A percentile compares a stretch with the other conserved stretches of the same genome.
Conservation (phyloP, 2,329 filamentous ascomycete genomes). For the Sclerotinia spermophila region DNA sequence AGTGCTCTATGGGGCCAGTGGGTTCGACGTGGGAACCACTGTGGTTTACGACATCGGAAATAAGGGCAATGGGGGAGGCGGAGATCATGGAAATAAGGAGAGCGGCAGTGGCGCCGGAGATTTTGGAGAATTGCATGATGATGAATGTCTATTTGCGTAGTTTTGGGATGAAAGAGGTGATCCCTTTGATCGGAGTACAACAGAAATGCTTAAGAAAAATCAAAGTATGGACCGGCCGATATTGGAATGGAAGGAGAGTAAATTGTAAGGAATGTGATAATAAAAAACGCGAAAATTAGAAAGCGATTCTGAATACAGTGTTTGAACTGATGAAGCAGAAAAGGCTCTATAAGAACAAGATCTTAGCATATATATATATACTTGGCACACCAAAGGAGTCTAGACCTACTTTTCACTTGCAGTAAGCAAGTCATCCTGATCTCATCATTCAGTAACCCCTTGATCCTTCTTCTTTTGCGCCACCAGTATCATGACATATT, state of each 20-base stretch:
- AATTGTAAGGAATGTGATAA: neutral
- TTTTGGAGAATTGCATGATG: conserved; percentile 12
- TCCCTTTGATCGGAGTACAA: neutral
- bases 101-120: neutral
- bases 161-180: neutral
- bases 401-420: neutral
- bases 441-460: neutral
- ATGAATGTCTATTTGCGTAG: neutral
- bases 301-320: neutral
- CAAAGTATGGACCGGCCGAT: neutral
- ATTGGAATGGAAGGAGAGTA: neutral
- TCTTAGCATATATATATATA: neutral
- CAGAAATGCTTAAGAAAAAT: neutral
- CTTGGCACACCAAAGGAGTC: neutral
- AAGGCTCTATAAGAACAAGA: neutral
- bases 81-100: conserved; percentile 13
- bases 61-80: conserved; percentile 4
- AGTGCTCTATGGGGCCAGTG: neutral
- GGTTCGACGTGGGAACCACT: neutral
- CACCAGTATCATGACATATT: neutral
- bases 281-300: neutral
- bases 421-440: neutral
- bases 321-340: neutral
- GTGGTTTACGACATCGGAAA: neutral
- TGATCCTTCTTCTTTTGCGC: neutral